Base-by-base conservation (phyloP, 2,329 filamentous ascomycete genomes). In the Spiromastix sp. region DNA sequence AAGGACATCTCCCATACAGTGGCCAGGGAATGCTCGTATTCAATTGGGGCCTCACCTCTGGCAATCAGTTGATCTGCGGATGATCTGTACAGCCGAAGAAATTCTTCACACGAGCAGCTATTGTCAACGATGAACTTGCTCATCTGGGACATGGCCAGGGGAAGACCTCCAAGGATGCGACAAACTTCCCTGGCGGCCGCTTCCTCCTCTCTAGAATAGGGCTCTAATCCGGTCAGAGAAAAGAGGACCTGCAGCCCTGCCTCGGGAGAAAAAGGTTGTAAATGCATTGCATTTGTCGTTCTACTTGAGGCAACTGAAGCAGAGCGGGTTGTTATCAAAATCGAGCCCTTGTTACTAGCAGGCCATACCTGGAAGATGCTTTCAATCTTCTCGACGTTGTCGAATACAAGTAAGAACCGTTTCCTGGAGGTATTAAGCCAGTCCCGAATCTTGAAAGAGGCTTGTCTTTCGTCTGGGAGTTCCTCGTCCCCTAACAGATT, bases 91-190 rank as follows among this genome's bases (percentile, higher is more conserved):
- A 40, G n/a, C 6, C 20, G 24, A 13, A 40, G 28, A 17, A 37
- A 21, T 13, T 40, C 33, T 22, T 32, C 19, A 29, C 32, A 40
- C 11, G 37, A 40, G 30, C 16, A 36, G 7, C 37, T 34, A 5
- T 29, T 21, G 16, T 32, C 28, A 17, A 17, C 21, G 4, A 40
- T 36, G 15, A 36, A 36, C 24, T 36, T 28, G 21, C 37, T 22
- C 3, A 40, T 21, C 11, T 40, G 37, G 17, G 30, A 28, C 22
- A 37, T 36, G 4, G 32, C 37, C 16, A 40, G 22, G n/a, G 37
- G 34, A 5, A 36, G 24, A 18, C 27, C 37, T 15, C 29, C 37
- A 27, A 40, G 34, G 2, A 40, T n/a, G 8, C 12, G 13, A 17
- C 12, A n/a, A 12, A 40, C 2, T 16, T 32, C 28, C 13, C 17